Conservation (phyloP, 805 yeast species). For the Wickerhamiella brachini region DNA sequence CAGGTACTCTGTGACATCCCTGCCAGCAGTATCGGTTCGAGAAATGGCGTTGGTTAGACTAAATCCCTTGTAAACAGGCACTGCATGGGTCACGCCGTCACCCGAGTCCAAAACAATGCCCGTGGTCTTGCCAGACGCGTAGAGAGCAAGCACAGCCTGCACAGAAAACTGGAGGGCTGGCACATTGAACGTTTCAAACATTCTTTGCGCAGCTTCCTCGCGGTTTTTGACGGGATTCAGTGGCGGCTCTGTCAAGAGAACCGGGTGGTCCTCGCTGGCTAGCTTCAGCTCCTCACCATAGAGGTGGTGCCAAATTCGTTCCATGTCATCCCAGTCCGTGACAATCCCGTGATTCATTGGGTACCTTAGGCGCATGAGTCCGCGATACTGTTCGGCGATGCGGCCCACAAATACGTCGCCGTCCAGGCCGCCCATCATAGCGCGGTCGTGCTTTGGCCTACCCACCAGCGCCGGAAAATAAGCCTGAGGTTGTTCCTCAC, state of each 20-base stretch:
- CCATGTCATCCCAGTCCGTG: constrained; percentile 77
- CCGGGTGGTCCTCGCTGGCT: constrained; percentile 68
- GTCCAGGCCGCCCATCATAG: constrained; percentile 60
- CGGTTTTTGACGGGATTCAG: constrained; percentile 54
- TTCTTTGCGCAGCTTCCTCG: constrained; percentile 44
- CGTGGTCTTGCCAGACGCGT: constrained; percentile 82
- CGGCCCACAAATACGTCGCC: constrained; percentile 64
- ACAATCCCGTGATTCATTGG: constrained; percentile 76
- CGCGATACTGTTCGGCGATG: constrained; percentile 61
- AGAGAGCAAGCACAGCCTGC: constrained; percentile 70
- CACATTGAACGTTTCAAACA: constrained; percentile 59
- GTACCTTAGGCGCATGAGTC: constrained; percentile 53
- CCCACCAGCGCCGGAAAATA: constrained; percentile 60
- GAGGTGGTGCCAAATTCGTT: constrained; percentile 59
- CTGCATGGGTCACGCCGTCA: constrained; percentile 80
- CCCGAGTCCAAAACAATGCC: constrained; percentile 87
- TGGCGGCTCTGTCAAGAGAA: constrained; percentile 81
- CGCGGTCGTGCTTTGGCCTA: constrained; percentile 65
- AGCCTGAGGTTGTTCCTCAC: constrained; percentile 67
- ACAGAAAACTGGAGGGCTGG: constrained; percentile 64
- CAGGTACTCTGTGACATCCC: constrained; percentile 69
- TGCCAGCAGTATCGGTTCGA: constrained; percentile 71
- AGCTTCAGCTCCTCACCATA: constrained; percentile 44
- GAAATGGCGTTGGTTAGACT: constrained; percentile 57
- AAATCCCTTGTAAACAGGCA: constrained; percentile 85